Percentiles rank a stretch among this genome's conserved stretches.
phyloP scores from a whole-genome alignment of 2,329 filamentous ascomycete genomes.

The Colletotrichum magnum region DNA sequence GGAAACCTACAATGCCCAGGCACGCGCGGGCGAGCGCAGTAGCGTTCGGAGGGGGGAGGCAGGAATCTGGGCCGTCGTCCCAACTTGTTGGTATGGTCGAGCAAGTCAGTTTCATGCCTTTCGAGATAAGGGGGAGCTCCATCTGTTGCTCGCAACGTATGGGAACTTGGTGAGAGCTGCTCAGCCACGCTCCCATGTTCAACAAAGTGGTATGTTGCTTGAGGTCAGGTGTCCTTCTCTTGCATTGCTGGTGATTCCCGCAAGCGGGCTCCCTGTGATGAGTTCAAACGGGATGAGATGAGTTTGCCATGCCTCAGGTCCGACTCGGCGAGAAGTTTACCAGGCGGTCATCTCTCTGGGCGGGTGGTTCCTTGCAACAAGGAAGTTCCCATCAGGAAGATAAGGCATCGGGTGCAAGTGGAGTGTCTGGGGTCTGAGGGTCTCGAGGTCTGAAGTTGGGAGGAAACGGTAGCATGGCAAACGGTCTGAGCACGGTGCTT shows the following conservation, averaged over 20 bases:
- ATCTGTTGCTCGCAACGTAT: slow-evolving; percentile 19
- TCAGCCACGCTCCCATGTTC: slow-evolving; percentile 23
- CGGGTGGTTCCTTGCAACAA: slow-evolving; percentile 16
- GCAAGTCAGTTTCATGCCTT: slow-evolving; percentile 32
- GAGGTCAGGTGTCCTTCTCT: slow-evolving; percentile 14
- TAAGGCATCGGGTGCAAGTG: slow-evolving; percentile 18
- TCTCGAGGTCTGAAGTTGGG: slow-evolving; percentile 11
- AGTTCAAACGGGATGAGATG: slow-evolving; percentile 29
- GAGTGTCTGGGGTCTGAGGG: slow-evolving; percentile 4
- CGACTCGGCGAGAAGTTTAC: slow-evolving; percentile 20
- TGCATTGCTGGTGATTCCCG: slow-evolving; percentile 5
- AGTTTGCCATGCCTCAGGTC: slow-evolving; percentile 30
- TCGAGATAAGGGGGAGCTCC: slow-evolving; percentile 25
- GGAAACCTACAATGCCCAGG: slow-evolving; percentile 33
- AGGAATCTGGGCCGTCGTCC: slow-evolving; percentile 32
- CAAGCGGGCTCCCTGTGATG: slow-evolving; percentile 19
- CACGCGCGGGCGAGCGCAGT: slow-evolving; percentile 28
- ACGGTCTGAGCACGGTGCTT: slow-evolving; percentile 7
- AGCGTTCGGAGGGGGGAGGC: slow-evolving; percentile 10
- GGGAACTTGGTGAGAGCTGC: slow-evolving; percentile 1
- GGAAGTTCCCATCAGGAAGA: slow-evolving; percentile 18
- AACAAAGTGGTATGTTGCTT: background rate
- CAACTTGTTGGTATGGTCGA: slow-evolving; percentile 29
- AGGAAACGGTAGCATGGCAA: slow-evolving; percentile 18
- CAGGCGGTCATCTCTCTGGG: slow-evolving; percentile 13